phyloP scores from a whole-genome alignment of 352 stramenopile genomes.

The Thalassiosira mediterranea region DNA sequence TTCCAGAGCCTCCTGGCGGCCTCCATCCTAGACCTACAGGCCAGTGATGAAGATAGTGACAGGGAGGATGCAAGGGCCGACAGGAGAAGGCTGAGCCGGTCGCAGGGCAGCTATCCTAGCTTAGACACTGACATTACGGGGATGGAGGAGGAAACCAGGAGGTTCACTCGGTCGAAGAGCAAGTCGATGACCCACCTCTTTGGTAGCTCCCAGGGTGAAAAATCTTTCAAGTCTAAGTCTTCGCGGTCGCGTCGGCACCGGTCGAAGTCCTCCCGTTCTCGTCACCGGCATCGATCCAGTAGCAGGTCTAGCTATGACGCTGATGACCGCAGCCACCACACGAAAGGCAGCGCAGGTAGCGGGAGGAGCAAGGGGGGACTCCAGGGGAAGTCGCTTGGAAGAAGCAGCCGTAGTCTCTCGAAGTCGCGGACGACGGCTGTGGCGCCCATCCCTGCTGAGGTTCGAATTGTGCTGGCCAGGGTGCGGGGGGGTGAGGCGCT shows the following conservation, averaged over 20 bases:
- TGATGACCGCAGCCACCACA: slow-evolving; percentile 62
- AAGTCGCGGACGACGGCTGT: not conserved
- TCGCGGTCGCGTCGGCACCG: not conserved
- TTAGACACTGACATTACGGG: too few species aligned
- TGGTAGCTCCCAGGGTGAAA: not conserved
- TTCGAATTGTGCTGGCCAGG: slow-evolving; percentile 62
- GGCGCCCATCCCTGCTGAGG: slow-evolving; percentile 55
- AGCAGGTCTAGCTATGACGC: slow-evolving; percentile 1
- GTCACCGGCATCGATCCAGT: not conserved
- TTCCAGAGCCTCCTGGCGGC: slow-evolving; percentile 16
- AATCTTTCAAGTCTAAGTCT: not conserved
- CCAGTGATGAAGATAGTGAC: not conserved
- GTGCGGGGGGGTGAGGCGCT: slow-evolving; percentile 59
- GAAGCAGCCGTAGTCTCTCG: too few species aligned
- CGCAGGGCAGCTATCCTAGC: too few species aligned
- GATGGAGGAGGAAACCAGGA: too few species aligned
- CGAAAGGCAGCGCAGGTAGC: slow-evolving; percentile 42
- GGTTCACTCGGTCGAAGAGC: not conserved
- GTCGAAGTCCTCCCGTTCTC: not conserved
- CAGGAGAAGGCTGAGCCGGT: not conserved
- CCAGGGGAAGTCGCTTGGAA: too few species aligned
- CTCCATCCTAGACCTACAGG: slow-evolving; percentile 21
- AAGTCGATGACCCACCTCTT: too few species aligned
- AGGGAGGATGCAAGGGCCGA: not conserved
- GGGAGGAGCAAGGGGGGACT: too few species aligned